Base-by-base conservation (phyloP, 129 eudicot genomes). In the Ambrosia trifida region DNA sequence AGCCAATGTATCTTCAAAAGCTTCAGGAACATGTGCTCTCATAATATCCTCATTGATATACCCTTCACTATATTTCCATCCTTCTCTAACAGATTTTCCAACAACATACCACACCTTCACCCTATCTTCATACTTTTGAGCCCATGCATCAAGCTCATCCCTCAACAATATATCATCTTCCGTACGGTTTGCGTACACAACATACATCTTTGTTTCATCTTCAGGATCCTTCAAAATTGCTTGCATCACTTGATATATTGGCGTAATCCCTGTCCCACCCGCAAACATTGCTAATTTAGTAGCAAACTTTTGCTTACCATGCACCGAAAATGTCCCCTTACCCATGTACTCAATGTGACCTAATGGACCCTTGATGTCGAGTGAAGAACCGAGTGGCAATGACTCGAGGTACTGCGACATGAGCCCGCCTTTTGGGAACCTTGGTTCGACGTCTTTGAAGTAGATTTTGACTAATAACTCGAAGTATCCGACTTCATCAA, bases 181-280 rank as follows among this genome's bases (percentile, higher is more conserved):
- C 0, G 97, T 94, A 13, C 99, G 85, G 52, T 94, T 94, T 11
- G 97, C 99, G 50, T 94, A 94, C 79, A 94, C 96, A 0, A 94
- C 83, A 36, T 75, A 68, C 99, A 94, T 94, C 78, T 85, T 82
- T 7, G 99, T 94, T 4, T 82, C 86, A 19, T 94, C 99, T 38
- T 94, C 97, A 0, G 86, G 88, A 64, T 94, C 99, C 80, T 79
- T 87, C 64, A 94, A 53, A 16, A 89, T 85, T 0, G 96, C 92
- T 32, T 89, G 98, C 95, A 94, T 94, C 62, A 94, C 96, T 76
- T 94, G 99, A 72, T 94, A 94, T 0, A 94, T 77, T 8, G 97
- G 99, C 2, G 97, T 94, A 4, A 94, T 94, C 18, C 99, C 99
- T 0, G 99, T 80, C 47, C 99, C 99, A 38, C 99, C 99, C 1